These are phyloP conservation scores for Trametes sanguinea DNA, from an alignment of 768 basidiomycete genomes.

Conservation along the genomic window DNA sequence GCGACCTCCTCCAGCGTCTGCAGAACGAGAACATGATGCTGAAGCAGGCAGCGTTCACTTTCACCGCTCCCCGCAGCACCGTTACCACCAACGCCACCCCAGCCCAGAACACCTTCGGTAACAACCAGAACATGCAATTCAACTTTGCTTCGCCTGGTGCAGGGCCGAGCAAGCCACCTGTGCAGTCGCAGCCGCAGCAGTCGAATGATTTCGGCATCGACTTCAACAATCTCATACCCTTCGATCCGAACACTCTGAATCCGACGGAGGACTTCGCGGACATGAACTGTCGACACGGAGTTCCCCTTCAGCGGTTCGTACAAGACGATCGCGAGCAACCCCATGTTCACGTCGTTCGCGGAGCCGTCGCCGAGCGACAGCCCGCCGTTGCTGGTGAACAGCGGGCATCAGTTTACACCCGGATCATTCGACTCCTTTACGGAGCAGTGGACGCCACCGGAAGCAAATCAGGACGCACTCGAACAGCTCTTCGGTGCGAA, in stretches of 20 bases:
- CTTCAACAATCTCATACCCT: conserved; percentile 67
- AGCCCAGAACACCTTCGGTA: conserved; percentile 20
- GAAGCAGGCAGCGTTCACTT: conserved; percentile 83
- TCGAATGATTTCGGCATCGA: conserved; percentile 19
- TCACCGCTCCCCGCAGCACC: conserved; percentile 60
- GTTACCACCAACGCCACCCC: conserved; percentile 17
- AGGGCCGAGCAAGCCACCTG: conserved; percentile 26
- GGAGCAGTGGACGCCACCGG: conserved; percentile 32
- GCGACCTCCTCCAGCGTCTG: conserved; percentile 79
- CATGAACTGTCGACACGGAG: conserved; percentile 51
- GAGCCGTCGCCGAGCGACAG: conserved; percentile 36
- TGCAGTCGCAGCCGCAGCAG: conserved; percentile 19
- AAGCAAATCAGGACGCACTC: conserved; percentile 36
- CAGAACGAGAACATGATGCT: conserved; percentile 86
- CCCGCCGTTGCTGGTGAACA: conserved; percentile 20
- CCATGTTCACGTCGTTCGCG: conserved; percentile 82
- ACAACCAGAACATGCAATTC: conserved; percentile 17
- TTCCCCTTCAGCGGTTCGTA: conserved; percentile 60
- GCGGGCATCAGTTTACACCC: conserved; percentile 14
- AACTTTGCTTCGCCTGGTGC: conserved; percentile 33
- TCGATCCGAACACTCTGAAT: conserved; percentile 68
- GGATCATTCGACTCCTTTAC: conserved; percentile 25
- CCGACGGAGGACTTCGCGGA: conserved; percentile 61
- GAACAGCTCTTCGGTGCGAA: conserved; percentile 50
- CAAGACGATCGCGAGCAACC: conserved; percentile 82